Base-by-base conservation (phyloP, 148 eudicot species). In the Nepenthes mirabilis region DNA sequence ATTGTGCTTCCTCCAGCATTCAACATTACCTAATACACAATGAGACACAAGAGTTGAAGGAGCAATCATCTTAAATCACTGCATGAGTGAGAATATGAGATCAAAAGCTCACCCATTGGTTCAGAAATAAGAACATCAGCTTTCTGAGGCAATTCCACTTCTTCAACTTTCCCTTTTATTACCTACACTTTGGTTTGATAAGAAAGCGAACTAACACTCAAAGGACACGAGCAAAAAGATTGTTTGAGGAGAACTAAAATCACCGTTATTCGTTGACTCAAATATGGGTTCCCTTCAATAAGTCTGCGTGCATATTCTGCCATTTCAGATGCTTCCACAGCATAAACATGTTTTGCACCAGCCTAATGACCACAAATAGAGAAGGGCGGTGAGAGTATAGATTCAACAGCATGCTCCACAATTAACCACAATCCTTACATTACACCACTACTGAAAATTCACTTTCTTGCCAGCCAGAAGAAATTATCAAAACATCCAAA, bases 311-410 rank as follows among this genome's bases (percentile, higher is more conserved):
- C 99, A 76, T 93, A 86, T 37, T 89, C 96, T 67, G 99, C 95
- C 95, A 93, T 89, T 71, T 93, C 99, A 69, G 99, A 93, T 60
- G 99, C 99, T 70, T 93, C 99, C 70, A 93, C 95, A 43, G 96
- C 99, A 77, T 89, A 93, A 59, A 93, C 99, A 68, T 93, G 99
- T 66, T 75, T 93, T 71, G 99, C 99, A 62, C 99, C 96, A 64
- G 99, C 99, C 99, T 93, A 59, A n/a, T 5, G 6, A 3, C 8
- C 4, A 40, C 8, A 40, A 23, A 23, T 23, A 61, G 60, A 61
- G 48, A 52, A 37, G 32, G 4, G 37, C 52, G 2, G 33, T 1
- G 1, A 11, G 32, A 36, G 8, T 3, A 40, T 8, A 3, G 1
- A 40, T 40, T 40, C 0, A 40, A 40, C 4, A 40, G 45, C 45